Evolutionary conservation across 2,329 filamentous ascomycete genomes (phyloP).

Genomic region (Ophiostoma triangulosporum): DNA sequence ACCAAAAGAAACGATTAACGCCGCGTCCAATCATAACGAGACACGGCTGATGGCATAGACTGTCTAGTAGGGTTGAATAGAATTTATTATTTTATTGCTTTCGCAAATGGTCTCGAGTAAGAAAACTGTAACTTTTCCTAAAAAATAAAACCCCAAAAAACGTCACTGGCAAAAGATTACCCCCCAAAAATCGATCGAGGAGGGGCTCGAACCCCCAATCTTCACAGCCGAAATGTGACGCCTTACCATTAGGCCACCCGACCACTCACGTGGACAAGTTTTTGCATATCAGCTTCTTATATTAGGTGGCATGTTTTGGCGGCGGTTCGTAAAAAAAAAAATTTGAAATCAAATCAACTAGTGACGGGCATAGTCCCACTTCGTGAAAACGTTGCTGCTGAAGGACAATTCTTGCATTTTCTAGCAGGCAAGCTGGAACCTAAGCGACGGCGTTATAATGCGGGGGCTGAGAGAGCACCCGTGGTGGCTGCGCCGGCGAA

Average conservation of each 20-base stretch:
- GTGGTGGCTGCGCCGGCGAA: too few species aligned
- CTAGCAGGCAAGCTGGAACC: too few species aligned
- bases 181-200: constrained; percentile 13
- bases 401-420: too few species aligned
- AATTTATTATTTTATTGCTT: too few species aligned
- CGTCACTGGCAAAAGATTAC: background rate
- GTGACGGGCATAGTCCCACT: too few species aligned
- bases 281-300: background rate
- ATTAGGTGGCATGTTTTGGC: background rate
- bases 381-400: too few species aligned
- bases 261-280: constrained; percentile 10
- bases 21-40: background rate
- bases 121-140: background rate
- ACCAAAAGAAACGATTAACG: too few species aligned
- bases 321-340: too few species aligned
- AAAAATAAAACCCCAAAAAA: background rate
- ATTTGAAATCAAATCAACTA: too few species aligned
- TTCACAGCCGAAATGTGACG: constrained; percentile 17
- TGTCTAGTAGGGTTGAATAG: background rate
- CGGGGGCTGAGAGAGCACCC: too few species aligned
- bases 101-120: background rate
- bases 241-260: constrained; percentile 18
- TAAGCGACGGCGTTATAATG: too few species aligned
- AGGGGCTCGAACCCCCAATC: constrained; percentile 17
- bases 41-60: background rate